Percentiles rank a stretch among this genome's conserved stretches.
phyloP scores from a whole-genome alignment of 306 rosid species.

The Fragaria ananassa region DNA sequence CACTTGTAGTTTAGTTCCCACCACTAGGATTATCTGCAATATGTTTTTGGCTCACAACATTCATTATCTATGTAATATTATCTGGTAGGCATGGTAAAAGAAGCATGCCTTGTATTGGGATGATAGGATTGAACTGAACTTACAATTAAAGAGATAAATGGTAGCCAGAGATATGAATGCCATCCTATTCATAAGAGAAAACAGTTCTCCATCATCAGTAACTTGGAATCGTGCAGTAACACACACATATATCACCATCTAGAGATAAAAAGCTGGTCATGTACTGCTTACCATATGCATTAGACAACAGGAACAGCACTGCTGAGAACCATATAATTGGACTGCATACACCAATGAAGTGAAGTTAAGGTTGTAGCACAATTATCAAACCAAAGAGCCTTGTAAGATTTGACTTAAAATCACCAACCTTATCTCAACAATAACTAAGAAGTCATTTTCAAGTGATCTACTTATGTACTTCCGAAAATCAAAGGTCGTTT shows the following conservation, averaged over 20 bases:
- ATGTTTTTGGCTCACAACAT: not conserved
- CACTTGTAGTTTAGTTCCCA: constrained; percentile 73
- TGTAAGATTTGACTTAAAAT: not conserved
- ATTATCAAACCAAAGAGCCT: constrained; percentile 17
- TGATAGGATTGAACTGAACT: constrained; percentile 26
- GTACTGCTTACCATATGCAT: constrained; percentile 57
- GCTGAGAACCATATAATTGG: constrained; percentile 78
- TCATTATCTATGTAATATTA: not conserved
- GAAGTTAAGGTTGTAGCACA: constrained; percentile 3
- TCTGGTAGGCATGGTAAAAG: not conserved
- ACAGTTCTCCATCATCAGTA: constrained; percentile 16
- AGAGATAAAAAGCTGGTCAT: not conserved
- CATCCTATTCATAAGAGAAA: constrained; percentile 48
- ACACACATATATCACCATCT: not conserved
- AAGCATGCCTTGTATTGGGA: not conserved
- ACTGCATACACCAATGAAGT: constrained; percentile 57
- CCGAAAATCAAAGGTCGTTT: constrained; percentile 60
- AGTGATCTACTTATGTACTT: constrained; percentile 73
- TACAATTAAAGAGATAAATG: constrained; percentile 71
- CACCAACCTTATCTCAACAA: constrained; percentile 74
- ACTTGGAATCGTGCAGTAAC: not conserved
- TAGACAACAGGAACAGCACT: constrained; percentile 56
- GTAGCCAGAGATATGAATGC: constrained; percentile 73
- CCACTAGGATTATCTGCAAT: constrained; percentile 59
- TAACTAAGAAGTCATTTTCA: constrained; percentile 77